These are phyloP conservation scores for Talaromyces stipitatus DNA, from an alignment of 495 filamentous ascomycete genomes.

Conservation along the genomic window DNA sequence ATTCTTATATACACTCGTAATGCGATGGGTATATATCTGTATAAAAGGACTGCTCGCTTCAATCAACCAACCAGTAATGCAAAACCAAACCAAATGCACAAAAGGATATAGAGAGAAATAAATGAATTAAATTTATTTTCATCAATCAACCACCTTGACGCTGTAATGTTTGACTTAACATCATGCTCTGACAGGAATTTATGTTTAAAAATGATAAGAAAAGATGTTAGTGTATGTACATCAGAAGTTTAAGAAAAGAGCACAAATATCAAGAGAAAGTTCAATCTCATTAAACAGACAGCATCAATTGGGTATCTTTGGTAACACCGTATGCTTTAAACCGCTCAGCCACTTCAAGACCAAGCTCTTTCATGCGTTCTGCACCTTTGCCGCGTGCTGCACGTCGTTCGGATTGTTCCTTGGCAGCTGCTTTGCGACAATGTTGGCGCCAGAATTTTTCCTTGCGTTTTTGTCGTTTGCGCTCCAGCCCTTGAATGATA, in stretches of 20 bases:
- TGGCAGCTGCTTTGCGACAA: slow-evolving; percentile 56
- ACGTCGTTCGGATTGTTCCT: slow-evolving; percentile 50
- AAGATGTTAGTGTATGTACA: slow-evolving; percentile 31
- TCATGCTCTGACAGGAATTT: slow-evolving; percentile 2
- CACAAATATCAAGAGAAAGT: slow-evolving; percentile 16
- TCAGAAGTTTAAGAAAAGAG: slow-evolving; percentile 18
- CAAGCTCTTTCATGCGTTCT: slow-evolving; percentile 90
- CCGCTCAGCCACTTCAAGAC: slow-evolving; percentile 71
- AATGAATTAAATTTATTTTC: not conserved
- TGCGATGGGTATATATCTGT: not conserved
- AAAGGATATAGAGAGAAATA: not conserved
- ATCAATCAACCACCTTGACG: not conserved
- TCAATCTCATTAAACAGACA: slow-evolving; percentile 56
- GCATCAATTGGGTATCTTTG: slow-evolving; percentile 63
- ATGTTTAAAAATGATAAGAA: not conserved
- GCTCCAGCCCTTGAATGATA: slow-evolving; percentile 92
- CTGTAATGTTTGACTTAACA: not conserved
- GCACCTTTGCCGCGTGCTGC: slow-evolving; percentile 75
- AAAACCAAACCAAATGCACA: not conserved
- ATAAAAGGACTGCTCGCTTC: not conserved
- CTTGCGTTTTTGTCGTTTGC: slow-evolving; percentile 82
- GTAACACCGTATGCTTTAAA: slow-evolving; percentile 58
- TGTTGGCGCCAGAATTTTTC: slow-evolving; percentile 86
- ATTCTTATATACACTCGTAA: not conserved
- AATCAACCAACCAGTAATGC: not conserved